These are phyloP conservation scores for Scheffersomyces cryptocercus DNA, from an alignment of 1,139 yeast species.

Conservation along the genomic window DNA sequence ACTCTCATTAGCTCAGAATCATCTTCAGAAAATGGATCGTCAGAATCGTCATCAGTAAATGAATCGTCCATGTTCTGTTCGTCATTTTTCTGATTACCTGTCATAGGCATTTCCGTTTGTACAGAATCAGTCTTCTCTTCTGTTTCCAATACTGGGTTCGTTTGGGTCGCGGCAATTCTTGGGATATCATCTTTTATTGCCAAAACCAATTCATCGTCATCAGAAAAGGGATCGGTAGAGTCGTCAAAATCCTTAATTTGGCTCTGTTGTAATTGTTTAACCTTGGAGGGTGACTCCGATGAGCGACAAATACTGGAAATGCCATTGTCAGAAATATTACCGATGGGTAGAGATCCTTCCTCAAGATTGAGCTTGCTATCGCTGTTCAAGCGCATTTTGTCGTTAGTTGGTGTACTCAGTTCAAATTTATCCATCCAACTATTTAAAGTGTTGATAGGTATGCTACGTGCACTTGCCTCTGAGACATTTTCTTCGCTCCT, in stretches of 20 bases:
- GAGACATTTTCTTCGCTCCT: background rate
- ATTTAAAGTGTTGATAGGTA: conserved; percentile 17
- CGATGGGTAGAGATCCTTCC: conserved; percentile 1
- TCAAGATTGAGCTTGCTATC: background rate
- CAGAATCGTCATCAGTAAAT: conserved; percentile 13
- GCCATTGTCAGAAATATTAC: no score
- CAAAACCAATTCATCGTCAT: conserved; percentile 30
- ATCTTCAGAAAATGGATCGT: conserved; percentile 35
- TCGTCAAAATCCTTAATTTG: conserved; percentile 13
- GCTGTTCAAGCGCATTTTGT: background rate
- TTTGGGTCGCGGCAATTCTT: no score
- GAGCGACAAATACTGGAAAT: no score
- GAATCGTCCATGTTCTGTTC: conserved; percentile 3
- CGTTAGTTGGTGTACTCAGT: conserved; percentile 4
- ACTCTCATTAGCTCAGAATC: conserved; percentile 14
- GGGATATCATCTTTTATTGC: conserved; percentile 8
- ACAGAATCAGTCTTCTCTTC: no score
- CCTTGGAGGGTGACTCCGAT: no score
- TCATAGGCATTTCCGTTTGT: no score
- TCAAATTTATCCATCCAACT: conserved; percentile 40
- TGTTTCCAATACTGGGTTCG: no score
- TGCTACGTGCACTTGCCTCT: conserved; percentile 3
- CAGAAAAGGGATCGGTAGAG: conserved; percentile 34
- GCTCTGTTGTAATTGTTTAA: no score
- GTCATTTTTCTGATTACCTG: background rate